These are phyloP conservation scores for Dichotomopilus funicola DNA, from an alignment of 2,329 filamentous ascomycete genomes.

Conservation along the genomic window DNA sequence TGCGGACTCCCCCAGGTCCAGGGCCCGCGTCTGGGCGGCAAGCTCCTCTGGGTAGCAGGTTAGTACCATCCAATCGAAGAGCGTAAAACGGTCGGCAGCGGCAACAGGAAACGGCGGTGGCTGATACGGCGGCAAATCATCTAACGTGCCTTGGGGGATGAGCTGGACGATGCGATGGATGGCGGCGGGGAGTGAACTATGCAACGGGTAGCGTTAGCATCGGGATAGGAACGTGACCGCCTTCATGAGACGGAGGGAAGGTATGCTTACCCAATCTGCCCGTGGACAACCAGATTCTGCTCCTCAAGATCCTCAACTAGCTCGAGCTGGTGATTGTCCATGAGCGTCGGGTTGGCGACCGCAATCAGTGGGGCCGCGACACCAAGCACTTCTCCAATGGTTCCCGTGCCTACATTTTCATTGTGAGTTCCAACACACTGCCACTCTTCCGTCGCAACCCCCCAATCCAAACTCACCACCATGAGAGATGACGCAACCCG, in stretches of 20 bases:
- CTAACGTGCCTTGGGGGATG: constrained; percentile 20
- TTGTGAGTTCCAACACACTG: constrained; percentile 2
- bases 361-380: constrained; percentile 73
- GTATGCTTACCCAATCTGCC: constrained; percentile 52
- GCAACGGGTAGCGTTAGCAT: not conserved
- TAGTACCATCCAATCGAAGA: constrained; percentile 32
- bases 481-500: constrained; percentile 80
- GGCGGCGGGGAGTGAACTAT: constrained; percentile 24
- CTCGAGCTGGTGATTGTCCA: constrained; percentile 88
- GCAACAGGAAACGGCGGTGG: constrained; percentile 27
- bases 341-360: constrained; percentile 73
- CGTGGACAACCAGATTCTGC: constrained; percentile 71
- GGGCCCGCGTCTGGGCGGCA: constrained; percentile 14
- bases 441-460: not conserved
- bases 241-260: not conserved
- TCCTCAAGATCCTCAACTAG: constrained; percentile 69
- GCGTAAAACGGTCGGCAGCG: constrained; percentile 24
- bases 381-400: constrained; percentile 76
- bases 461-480: constrained; percentile 55
- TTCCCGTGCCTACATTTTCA: constrained; percentile 65
- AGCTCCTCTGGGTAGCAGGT: constrained; percentile 26
- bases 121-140: constrained; percentile 21
- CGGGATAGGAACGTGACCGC: not conserved
- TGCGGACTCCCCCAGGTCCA: constrained; percentile 1
- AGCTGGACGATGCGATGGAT: constrained; percentile 18